Evolutionary conservation across 352 stramenopile genomes (phyloP).

Genomic region (Phytophthora pisi): DNA sequence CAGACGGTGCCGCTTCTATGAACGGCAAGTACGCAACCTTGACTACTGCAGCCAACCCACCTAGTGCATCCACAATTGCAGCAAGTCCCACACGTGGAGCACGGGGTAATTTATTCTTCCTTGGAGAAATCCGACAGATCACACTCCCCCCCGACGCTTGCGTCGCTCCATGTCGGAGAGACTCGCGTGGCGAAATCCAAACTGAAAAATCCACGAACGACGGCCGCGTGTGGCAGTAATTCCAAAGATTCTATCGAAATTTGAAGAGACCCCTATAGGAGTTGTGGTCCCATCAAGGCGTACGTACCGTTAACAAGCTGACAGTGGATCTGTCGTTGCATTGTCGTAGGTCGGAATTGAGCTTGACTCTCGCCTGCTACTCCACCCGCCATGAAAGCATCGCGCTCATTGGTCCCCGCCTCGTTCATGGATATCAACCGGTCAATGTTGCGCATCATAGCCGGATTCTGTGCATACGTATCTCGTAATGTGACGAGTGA

Average conservation of each 20-base stretch:
- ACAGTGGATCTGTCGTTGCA: neutral
- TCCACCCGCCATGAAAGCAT: neutral
- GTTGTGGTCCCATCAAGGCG: constrained; percentile 1
- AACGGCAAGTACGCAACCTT: neutral
- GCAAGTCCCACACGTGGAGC: neutral
- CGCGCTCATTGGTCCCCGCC: neutral
- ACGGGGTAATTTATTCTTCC: constrained; percentile 9
- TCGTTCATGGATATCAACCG: constrained; percentile 1
- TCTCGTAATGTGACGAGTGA: neutral
- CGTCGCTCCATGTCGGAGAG: neutral
- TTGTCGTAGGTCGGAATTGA: constrained; percentile 5
- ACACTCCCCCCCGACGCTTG: neutral
- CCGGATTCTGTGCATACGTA: neutral
- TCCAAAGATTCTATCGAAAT: neutral
- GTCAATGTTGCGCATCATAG: constrained; percentile 8
- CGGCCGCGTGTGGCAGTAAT: constrained; percentile 13
- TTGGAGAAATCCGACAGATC: constrained; percentile 14
- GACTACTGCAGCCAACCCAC: neutral
- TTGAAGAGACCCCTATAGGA: constrained; percentile 6
- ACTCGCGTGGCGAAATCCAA: constrained; percentile 7
- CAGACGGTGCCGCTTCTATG: constrained; percentile 1
- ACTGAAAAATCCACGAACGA: constrained; percentile 8
- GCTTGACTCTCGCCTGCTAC: neutral
- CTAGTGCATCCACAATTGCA: neutral
- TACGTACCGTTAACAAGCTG: constrained; percentile 18